Evolutionary conservation across 352 stramenopile genomes (phyloP), one percentile per base, ranked within the genome.

Genomic region (Elongisporangium undulatum): DNA sequence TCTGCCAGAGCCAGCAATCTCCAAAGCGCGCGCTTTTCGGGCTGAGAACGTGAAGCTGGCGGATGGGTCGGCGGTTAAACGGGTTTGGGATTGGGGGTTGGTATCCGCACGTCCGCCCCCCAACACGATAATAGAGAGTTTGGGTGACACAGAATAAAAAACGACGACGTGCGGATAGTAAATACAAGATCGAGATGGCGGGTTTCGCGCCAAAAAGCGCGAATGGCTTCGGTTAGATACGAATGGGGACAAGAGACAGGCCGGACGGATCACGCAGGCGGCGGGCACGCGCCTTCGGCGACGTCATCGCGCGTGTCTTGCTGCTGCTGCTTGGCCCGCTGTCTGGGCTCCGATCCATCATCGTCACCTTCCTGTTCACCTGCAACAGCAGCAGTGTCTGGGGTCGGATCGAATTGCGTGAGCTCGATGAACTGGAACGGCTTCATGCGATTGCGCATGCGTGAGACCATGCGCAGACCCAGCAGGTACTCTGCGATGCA

Each of bases 401-500:
- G 29, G 2, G 29, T 15, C 13, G 29, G 34, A 45, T 81, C 72
- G 12, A 84, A n/a, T 34, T 75, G 67, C 16, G 72, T 56, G 3
- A 84, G 56, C 38, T 84, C 72, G 20, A 82, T 56, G 45, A 84
- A 76, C 24, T 58, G 64, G 38, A 67, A 58, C 26, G 29, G 57
- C 22, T 72, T 56, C 8, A 72, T 41, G 20, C 62, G 61, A 19
- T 58, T 67, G 10, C 74, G 72, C 23, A 79, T 61, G 61, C 71
- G 77, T 17, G 75, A 67, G 57, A 82, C 63, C 2, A 65, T 78
- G 49, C 65, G 72, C 21, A 84, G 58, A 2, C 72, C 72, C 4
- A 84, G 50, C 34, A 81, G 56, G 54, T 76, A 79, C 68, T 84
- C 75, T 15, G 68, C 71, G 51, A 84, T 55, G n/a, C 79, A 49